Base-by-base conservation (phyloP, 1,284 basidiomycete species). In the Trichosporon asahii region DNA sequence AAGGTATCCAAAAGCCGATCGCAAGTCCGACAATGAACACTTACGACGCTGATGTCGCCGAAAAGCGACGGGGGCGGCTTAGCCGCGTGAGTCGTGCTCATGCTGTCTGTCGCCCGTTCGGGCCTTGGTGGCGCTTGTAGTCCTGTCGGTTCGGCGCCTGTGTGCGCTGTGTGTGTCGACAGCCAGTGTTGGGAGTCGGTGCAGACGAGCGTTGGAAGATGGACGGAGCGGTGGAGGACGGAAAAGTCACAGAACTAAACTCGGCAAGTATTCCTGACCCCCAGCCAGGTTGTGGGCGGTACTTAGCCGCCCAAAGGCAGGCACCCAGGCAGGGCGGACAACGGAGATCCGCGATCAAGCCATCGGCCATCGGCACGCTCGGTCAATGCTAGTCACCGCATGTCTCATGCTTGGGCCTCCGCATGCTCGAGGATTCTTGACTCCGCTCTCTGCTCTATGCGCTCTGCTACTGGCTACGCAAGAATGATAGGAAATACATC, bases 1-100 rank as follows among this genome's bases (percentile, higher is more conserved):
- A 37, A 37, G 18, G 27, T 2, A 35, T 0, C 49, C 21, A 23
- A 53, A 53, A 53, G 49, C 49, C 49, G 49, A 53, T 21, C 21
- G 15, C 49, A 23, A n/a, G 29, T n/a, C 27, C 18, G 27, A 31
- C 15, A n/a, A n/a, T 44, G 15, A 44, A 44, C 40, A 74, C 81
- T 71, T 64, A 82, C 82, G 15, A 84, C 73, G 7, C 81, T 80
- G 9, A 76, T 74, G 68, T 84, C 82, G 64, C 81, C 81, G 68
- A 84, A 84, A n/a, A 82, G 72, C 27, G 79, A 71, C 5, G 80
- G 79, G 27, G 57, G 27, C 57, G 57, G 27, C 27, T 61, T 61
- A 5, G 27, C 57, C 18, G 57, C 57, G 11, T 15, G 57, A 18
- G 21, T 31, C 29, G 57, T 31, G 29, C 29, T 29, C 27, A 31